Conservation (phyloP, 2,329 filamentous ascomycete species). For the Chaetothyriales sp. region DNA sequence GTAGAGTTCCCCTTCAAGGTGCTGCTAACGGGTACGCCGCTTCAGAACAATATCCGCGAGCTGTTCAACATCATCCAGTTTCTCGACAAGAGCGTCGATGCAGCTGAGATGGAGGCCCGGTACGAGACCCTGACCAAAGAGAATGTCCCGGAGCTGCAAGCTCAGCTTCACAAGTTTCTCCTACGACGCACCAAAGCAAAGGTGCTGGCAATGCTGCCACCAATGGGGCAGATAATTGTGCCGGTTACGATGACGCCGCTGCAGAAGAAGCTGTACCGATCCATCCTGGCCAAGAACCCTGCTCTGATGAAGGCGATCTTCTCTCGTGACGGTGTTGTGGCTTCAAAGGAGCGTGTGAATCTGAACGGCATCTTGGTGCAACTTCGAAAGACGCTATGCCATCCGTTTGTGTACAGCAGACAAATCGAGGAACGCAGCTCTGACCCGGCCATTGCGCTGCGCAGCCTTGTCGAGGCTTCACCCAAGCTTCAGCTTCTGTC, state of each 20-base stretch:
- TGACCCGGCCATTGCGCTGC: conserved; percentile 45
- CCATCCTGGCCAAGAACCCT: conserved; percentile 79
- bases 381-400: conserved; percentile 82
- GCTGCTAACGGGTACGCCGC: conserved; percentile 71
- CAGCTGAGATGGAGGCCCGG: conserved; percentile 56
- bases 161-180: conserved; percentile 60
- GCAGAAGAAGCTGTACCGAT: conserved; percentile 88
- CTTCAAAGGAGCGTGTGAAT: conserved; percentile 59
- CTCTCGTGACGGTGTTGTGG: conserved; percentile 40
- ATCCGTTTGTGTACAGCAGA: conserved; percentile 86
- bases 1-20: conserved; percentile 72
- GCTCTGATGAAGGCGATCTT: conserved; percentile 81
- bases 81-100: conserved; percentile 57
- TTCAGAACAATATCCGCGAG: conserved; percentile 75
- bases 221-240: conserved; percentile 87
- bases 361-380: conserved; percentile 94
- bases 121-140: conserved; percentile 69
- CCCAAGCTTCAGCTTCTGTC: conserved; percentile 75
- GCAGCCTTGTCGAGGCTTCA: conserved; percentile 79
- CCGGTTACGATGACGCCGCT: conserved; percentile 90
- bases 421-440: conserved; percentile 73
- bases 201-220: conserved; percentile 78
- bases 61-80: conserved; percentile 96
- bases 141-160: conserved; percentile 66
- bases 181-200: conserved; percentile 72